Conservation (phyloP, 129 eudicot genomes). For the Lonicera japonica region DNA sequence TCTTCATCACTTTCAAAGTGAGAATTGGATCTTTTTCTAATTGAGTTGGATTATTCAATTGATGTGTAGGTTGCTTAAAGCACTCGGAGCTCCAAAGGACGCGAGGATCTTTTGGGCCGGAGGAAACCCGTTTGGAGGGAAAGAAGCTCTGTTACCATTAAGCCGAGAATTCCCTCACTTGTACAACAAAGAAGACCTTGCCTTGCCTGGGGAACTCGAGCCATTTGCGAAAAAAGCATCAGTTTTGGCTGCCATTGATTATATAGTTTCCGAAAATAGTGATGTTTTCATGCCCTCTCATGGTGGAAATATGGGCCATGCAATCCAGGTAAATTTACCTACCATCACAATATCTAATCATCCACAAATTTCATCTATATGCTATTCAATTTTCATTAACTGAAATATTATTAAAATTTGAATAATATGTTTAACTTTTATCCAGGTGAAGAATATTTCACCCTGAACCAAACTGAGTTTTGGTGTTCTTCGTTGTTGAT, state of each 20-base stretch:
- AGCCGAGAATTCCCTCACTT: constrained; percentile 64
- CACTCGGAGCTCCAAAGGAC: constrained; percentile 74
- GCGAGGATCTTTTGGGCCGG: constrained; percentile 92
- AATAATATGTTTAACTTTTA: no score
- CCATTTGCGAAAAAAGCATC: constrained; percentile 73
- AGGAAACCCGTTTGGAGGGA: constrained; percentile 80
- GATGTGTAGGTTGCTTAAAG: constrained; percentile 70
- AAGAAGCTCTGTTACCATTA: constrained; percentile 54
- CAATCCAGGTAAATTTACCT: constrained; percentile 48
- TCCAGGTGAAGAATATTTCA: no score
- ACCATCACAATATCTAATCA: not conserved
- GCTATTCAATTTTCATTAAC: no score
- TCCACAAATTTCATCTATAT: not conserved
- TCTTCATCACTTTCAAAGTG: no score
- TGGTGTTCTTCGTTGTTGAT: no score
- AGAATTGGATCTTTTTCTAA: no score
- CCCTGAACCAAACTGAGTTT: no score
- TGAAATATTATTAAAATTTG: no score
- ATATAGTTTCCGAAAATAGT: constrained; percentile 81
- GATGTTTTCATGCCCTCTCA: constrained; percentile 97
- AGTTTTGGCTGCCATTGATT: constrained; percentile 83
- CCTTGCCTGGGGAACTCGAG: constrained; percentile 72
- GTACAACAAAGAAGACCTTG: constrained; percentile 89
- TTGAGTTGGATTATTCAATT: not conserved
- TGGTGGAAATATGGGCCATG: constrained; percentile 98